Percentiles rank a stretch among this genome's conserved stretches.
Conservation (phyloP, 371 early-diverging fungal species). For the Mucor sp. region DNA sequence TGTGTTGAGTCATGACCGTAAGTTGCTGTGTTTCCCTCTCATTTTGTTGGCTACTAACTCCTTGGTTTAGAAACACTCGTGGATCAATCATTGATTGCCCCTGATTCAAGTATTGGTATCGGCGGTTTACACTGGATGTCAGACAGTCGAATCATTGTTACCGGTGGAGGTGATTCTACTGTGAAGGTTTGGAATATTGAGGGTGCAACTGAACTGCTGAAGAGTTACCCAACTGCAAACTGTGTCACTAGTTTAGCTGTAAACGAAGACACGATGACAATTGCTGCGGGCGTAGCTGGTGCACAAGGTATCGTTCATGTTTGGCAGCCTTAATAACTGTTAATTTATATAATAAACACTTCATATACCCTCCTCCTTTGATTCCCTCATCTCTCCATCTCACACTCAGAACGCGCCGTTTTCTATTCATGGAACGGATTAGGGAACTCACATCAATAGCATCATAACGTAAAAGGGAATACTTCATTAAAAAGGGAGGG, state of each 20-base stretch:
- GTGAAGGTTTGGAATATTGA: conserved; percentile 42
- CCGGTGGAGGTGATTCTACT: conserved; percentile 45
- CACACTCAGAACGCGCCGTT: background rate
- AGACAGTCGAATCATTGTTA: conserved; percentile 32
- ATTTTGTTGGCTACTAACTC: background rate
- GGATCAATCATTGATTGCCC: conserved; percentile 20
- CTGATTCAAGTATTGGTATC: conserved; percentile 43
- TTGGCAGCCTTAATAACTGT: conserved; percentile 22
- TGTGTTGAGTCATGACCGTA: conserved; percentile 34
- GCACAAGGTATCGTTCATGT: conserved; percentile 44
- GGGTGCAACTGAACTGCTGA: conserved; percentile 24
- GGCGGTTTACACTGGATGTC: conserved; percentile 42
- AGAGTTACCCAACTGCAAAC: conserved; percentile 32
- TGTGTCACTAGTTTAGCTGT: conserved; percentile 38
- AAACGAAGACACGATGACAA: conserved; percentile 35
- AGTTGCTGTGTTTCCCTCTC: background rate
- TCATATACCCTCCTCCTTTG: conserved; percentile 1
- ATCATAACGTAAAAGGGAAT: background rate
- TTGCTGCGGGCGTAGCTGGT: conserved; percentile 44
- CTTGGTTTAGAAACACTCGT: conserved; percentile 1
- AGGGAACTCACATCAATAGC: background rate
- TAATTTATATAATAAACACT: background rate
- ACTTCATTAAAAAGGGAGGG: background rate
- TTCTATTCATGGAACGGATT: background rate
- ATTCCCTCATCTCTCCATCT: background rate